Conservation (phyloP, 495 filamentous ascomycete species). For the Neurospora sp. region DNA sequence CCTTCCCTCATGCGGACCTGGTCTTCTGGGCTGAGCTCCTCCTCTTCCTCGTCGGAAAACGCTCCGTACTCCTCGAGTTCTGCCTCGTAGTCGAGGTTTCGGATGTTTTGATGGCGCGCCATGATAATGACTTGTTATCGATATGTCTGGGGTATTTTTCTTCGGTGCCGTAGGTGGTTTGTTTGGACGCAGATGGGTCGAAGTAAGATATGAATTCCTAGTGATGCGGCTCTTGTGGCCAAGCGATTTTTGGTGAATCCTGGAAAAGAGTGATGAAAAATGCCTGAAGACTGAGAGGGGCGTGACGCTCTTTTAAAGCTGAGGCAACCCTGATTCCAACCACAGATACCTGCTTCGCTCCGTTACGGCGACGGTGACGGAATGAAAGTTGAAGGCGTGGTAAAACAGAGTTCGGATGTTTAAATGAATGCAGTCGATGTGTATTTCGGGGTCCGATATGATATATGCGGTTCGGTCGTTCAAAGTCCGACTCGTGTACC, state of each 20-base stretch:
- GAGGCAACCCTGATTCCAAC: neutral
- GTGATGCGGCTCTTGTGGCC: neutral
- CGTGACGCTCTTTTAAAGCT: neutral
- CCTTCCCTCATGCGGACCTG: constrained; percentile 45
- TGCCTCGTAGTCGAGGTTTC: constrained; percentile 49
- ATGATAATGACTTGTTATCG: constrained; percentile 25
- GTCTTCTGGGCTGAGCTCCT: constrained; percentile 51
- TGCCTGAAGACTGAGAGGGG: neutral
- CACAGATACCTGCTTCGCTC: neutral
- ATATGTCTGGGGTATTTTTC: neutral
- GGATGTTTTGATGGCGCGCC: constrained; percentile 53
- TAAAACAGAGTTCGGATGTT: neutral
- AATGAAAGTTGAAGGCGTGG: neutral
- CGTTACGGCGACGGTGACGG: neutral
- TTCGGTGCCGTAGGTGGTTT: neutral
- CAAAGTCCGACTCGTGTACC: neutral
- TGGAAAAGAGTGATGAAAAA: neutral
- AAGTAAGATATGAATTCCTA: neutral
- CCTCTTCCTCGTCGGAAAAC: constrained; percentile 31
- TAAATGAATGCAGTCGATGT: neutral
- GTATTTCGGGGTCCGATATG: neutral
- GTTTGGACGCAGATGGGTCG: neutral
- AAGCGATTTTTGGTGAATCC: neutral
- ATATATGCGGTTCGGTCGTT: neutral
- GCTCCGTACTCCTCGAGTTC: constrained; percentile 49